Evolutionary conservation across 495 filamentous ascomycete genomes (phyloP), one percentile per base, ranked within the genome.

Genomic region (Hypoxylon fuscum): DNA sequence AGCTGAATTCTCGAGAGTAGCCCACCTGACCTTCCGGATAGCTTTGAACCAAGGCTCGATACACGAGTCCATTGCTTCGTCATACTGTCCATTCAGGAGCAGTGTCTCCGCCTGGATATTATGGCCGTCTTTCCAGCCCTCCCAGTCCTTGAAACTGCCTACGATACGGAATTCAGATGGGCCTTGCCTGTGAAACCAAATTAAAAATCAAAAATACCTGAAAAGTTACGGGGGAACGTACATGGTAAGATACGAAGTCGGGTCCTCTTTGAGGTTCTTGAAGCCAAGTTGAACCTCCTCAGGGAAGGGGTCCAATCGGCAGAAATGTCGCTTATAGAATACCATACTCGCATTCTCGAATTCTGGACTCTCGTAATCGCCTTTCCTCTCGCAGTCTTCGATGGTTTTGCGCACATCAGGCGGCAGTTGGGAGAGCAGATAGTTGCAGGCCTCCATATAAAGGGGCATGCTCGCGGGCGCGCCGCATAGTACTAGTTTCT

Each of bases 31-130:
- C 25, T 76, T 77, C 10, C 63, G 40, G 32, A 82, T 80, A 2
- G 52, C 42, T 25, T 70, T 50, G 56, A 81, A 81, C 68, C 76
- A 84, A 1, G 79, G 79, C 46, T 68, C 67, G 1, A 77, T 66
- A 12, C 66, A 64, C 8, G 68, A 38, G 44, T 83, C 79, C 49
- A 72, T 73, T 7, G 74, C 74, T 55, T 80, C 77, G 50, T 85
- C 83, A 32, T 80, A 77, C 12, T 70, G 56, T 0, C 81, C 80
- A 52, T 85, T 85, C 17, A 80, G 69, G 4, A 84, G 66, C 35
- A 85, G 65, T 0, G 76, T 75, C n/a, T 70, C 61, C 3, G 71
- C 76, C 12, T 71, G 49, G 51, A 84, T 79, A 8, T 79, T 73
- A 43, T 74, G 66, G 23, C 74, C 59, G 9, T 66, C 62, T 15